These are phyloP conservation scores for Phytophthora agathidicida DNA, from an alignment of 352 stramenopile species.

Conservation along the genomic window DNA sequence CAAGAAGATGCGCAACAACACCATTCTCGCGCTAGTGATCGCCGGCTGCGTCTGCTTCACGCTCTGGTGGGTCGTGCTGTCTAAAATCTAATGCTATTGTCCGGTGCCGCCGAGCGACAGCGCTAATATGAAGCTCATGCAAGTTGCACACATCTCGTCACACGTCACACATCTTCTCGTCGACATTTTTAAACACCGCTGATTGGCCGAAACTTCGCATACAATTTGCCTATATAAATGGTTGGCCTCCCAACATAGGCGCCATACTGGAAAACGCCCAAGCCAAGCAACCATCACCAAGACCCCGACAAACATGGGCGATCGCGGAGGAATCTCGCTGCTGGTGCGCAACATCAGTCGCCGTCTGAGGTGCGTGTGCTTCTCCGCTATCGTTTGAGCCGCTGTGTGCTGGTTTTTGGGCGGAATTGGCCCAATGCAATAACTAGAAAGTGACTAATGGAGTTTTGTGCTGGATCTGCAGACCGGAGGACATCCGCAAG, in stretches of 20 bases:
- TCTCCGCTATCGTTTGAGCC: neutral
- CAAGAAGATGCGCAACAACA: conserved; percentile 98
- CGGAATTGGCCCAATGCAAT: conserved; percentile 6
- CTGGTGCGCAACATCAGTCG: conserved; percentile 94
- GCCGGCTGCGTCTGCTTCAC: conserved; percentile 96
- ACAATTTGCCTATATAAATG: conserved; percentile 27
- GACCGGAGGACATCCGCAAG: conserved; percentile 89
- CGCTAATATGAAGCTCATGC: neutral
- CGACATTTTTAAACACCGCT: conserved; percentile 12
- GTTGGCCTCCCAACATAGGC: conserved; percentile 24
- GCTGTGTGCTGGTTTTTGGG: neutral
- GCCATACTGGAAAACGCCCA: conserved; percentile 28
- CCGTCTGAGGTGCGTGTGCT: conserved; percentile 67
- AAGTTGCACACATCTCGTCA: conserved; percentile 1
- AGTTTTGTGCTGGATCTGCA: conserved; percentile 28
- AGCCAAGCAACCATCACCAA: conserved; percentile 19
- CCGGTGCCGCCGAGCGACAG: neutral
- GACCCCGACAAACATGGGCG: conserved; percentile 36
- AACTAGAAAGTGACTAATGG: conserved; percentile 6
- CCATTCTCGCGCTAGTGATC: conserved; percentile 96
- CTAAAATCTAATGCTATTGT: conserved; percentile 53
- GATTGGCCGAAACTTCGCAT: conserved; percentile 17
- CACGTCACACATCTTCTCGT: conserved; percentile 18
- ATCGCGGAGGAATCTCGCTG: conserved; percentile 89
- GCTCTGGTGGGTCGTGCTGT: conserved; percentile 94